Conservation (phyloP, 1,284 basidiomycete genomes). For the Rhodotorula sp. region DNA sequence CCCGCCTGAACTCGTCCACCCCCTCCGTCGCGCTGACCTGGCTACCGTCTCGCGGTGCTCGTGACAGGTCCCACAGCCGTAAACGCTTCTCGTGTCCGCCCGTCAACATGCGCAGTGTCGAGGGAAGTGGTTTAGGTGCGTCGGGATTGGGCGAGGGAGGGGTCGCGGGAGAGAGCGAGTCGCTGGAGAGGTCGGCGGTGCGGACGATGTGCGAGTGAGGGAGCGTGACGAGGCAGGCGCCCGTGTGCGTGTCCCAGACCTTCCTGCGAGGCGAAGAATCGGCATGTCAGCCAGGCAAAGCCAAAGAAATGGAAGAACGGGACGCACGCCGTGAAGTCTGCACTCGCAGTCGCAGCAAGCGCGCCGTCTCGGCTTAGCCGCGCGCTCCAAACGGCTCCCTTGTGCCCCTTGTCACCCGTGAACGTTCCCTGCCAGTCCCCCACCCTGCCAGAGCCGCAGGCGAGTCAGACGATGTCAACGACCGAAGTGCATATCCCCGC, state of each 20-base stretch:
- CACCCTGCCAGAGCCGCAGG: conserved; percentile 52
- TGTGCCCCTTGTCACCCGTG: conserved; percentile 64
- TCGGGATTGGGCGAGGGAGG: background rate
- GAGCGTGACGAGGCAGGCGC: conserved; percentile 82
- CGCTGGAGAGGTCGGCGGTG: conserved; percentile 74
- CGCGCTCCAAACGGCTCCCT: conserved; percentile 96
- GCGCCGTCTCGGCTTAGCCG: conserved; percentile 72
- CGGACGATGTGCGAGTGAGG: conserved; percentile 98
- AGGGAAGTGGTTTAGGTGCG: background rate
- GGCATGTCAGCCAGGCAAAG: no score
- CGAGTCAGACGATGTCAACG: no score
- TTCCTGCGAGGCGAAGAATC: conserved; percentile 59
- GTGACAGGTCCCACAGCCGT: conserved; percentile 81
- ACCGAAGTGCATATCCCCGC: no score
- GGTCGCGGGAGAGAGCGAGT: background rate
- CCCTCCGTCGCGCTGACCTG: conserved; percentile 15
- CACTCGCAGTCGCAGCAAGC: conserved; percentile 86
- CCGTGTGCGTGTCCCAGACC: conserved; percentile 95
- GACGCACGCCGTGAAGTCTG: conserved; percentile 93
- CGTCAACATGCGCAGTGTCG: conserved; percentile 63
- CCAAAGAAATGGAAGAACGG: background rate
- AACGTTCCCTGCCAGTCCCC: conserved; percentile 99
- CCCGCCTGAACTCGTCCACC: conserved; percentile 24
- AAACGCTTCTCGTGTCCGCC: conserved; percentile 98
- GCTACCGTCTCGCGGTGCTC: conserved; percentile 55